Percentiles rank a stretch among this genome's conserved stretches.
These are phyloP conservation scores for Hypoxylon perforatum DNA, from an alignment of 495 filamentous ascomycete genomes.

Conservation along the genomic window DNA sequence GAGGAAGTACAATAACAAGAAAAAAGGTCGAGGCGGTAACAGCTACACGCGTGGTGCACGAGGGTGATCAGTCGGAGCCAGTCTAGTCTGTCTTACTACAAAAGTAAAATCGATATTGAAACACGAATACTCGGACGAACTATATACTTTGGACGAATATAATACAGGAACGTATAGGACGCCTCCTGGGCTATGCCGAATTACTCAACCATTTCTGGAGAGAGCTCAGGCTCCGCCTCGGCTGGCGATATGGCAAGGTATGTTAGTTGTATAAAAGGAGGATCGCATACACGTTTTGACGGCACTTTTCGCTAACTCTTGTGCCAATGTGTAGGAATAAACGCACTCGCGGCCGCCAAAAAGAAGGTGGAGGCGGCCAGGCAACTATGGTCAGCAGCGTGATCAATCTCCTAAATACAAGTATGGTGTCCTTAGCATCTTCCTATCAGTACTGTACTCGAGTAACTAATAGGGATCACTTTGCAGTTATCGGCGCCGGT, in stretches of 20 bases:
- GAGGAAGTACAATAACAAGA: too few species aligned
- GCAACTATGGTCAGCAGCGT: conserved; percentile 92
- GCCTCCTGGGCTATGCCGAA: conserved; percentile 52
- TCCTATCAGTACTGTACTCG: not conserved
- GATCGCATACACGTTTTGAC: not conserved
- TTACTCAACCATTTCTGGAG: conserved; percentile 56
- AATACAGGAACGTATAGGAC: conserved; percentile 6
- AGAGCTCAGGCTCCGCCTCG: conserved; percentile 41
- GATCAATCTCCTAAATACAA: conserved; percentile 96
- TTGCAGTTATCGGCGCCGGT: conserved; percentile 89
- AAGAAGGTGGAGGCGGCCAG: conserved; percentile 68
- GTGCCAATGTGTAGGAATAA: conserved; percentile 44
- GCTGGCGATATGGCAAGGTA: conserved; percentile 56
- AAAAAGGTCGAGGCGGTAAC: not conserved
- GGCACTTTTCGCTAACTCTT: conserved; percentile 5
- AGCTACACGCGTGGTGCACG: conserved; percentile 18
- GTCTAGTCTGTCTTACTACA: conserved; percentile 16
- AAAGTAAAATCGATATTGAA: conserved; percentile 13
- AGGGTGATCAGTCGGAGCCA: conserved; percentile 10
- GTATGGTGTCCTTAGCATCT: conserved; percentile 57
- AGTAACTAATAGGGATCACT: conserved; percentile 8
- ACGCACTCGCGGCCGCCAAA: conserved; percentile 44
- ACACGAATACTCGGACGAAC: conserved; percentile 20
- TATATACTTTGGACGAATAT: conserved; percentile 8
- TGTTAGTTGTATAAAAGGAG: conserved; percentile 2